Conservation (phyloP, 129 eudicot genomes). For the Gnaphalium uliginosum region DNA sequence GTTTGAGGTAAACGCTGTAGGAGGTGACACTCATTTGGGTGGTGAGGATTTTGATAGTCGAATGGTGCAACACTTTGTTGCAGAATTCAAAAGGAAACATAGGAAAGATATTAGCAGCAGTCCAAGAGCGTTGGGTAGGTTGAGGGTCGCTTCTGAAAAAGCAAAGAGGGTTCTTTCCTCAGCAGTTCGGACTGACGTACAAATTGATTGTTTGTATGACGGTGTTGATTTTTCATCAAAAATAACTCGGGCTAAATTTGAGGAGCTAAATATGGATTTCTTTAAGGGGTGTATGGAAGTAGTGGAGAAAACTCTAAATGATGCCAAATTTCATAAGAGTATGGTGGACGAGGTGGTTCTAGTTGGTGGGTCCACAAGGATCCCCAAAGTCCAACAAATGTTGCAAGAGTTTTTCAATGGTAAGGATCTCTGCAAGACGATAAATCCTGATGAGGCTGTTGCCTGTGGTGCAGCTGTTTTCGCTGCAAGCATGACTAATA, state of each 20-base stretch:
- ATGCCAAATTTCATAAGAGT: neutral
- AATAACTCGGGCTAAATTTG: conserved; percentile 21
- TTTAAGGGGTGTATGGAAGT: neutral
- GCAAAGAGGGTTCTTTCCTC: conserved; percentile 16
- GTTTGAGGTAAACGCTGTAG: conserved; percentile 16
- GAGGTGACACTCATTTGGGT: conserved; percentile 24
- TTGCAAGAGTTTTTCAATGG: conserved; percentile 4
- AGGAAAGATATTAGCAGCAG: conserved; percentile 5
- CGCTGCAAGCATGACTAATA: neutral
- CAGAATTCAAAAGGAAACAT: conserved; percentile 10
- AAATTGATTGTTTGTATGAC: conserved; percentile 9
- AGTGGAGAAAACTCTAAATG: neutral
- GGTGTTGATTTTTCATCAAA: conserved; percentile 25
- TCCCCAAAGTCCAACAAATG: conserved; percentile 22
- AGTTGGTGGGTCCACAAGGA: conserved; percentile 28
- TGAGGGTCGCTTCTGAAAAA: conserved; percentile 18
- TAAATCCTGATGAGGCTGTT: conserved; percentile 23
- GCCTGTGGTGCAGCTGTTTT: conserved; percentile 11
- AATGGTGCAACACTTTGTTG: conserved; percentile 22
- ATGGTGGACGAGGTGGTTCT: neutral
- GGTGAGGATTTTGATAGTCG: conserved; percentile 26
- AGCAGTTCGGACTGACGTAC: neutral
- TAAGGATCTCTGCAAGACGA: conserved; percentile 13
- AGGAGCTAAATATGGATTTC: conserved; percentile 24
- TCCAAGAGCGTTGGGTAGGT: conserved; percentile 16